Base-by-base conservation (phyloP, 2,329 filamentous ascomycete genomes). In the Allantophomopsis lycopodina region DNA sequence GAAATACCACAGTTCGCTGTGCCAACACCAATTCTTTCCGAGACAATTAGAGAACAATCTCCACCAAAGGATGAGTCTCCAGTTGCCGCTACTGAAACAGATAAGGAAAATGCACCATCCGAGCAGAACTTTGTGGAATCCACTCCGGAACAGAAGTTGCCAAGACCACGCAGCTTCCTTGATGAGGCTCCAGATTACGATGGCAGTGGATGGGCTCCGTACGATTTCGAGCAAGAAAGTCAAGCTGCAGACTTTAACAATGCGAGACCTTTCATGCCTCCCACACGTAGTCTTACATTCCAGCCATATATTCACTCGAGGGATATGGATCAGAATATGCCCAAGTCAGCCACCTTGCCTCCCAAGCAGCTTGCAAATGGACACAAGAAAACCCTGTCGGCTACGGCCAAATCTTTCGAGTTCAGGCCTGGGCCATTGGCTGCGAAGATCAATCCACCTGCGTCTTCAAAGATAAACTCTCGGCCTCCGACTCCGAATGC, bases 1-100 rank as follows among this genome's bases (percentile, higher is more conserved):
- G 73, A 80, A 37, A 76, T 89, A 17, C 79, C 83, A 16, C 66
- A 76, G 38, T 94, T 93, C 56, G 84, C 85, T 7, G 66, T 74
- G 38, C 68, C 66, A 12, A 63, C 61, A 2, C 53, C 56, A 5
- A 49, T 52, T 37, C 54, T 60, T 4, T 50, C 55, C 0, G 55
- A 59, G 37, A 55, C 48, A 2, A 44, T 42, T n/a, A 42, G 49
- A 23, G 53, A 53, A 33, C 54, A 56, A 40, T 54, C 50, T 7
- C 49, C 50, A 16, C 48, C 51, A 4, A 55, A 56, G 42, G 47
- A 55, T 18, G 42, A 30, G 7, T 33, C 37, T 10, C 23, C 42
- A 15, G 36, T 38, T 1, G 31, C 42, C 17, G 38, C 40, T n/a
- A 46, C 43, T 5, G 42, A 42, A n/a, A 43, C 45, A 11, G 52